A percentile compares a stretch with the other conserved stretches of the same genome.
Conservation (phyloP, 345 rosid species). For the Linum trigynum region DNA sequence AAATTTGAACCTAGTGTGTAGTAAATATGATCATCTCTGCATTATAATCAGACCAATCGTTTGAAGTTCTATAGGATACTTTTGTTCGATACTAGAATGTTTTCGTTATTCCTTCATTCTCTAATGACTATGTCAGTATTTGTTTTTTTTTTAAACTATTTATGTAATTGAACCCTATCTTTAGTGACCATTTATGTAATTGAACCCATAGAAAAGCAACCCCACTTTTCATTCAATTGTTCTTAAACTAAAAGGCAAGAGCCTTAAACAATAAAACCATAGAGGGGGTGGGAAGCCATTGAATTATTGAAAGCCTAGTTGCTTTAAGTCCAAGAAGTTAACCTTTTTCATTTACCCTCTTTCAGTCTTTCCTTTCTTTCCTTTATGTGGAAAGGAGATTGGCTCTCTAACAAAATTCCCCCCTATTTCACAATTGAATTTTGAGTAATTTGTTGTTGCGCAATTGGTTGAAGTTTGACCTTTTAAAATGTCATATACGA, state of each 20-base stretch:
- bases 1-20: no score
- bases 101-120: no score
- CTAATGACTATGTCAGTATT: no score
- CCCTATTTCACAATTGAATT: constrained; percentile 8
- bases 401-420: background rate
- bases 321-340: constrained; percentile 69
- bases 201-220: constrained; percentile 24
- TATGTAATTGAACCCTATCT: constrained; percentile 12
- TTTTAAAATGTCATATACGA: constrained; percentile 44
- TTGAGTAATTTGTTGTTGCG: constrained; percentile 33
- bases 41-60: no score
- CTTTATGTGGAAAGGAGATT: background rate
- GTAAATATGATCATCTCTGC: no score
- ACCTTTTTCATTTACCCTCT: constrained; percentile 25
- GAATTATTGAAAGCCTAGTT: constrained; percentile 37
- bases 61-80: no score
- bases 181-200: constrained; percentile 22
- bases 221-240: constrained; percentile 26
- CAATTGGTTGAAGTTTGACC: constrained; percentile 50
- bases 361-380: constrained; percentile 28
- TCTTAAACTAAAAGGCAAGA: constrained; percentile 18
- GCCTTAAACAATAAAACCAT: background rate
- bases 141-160: no score
- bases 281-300: constrained; percentile 3
- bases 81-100: no score